phyloP scores from a whole-genome alignment of 2,329 filamentous ascomycete species.

The Aspergillus novofumigatus region DNA sequence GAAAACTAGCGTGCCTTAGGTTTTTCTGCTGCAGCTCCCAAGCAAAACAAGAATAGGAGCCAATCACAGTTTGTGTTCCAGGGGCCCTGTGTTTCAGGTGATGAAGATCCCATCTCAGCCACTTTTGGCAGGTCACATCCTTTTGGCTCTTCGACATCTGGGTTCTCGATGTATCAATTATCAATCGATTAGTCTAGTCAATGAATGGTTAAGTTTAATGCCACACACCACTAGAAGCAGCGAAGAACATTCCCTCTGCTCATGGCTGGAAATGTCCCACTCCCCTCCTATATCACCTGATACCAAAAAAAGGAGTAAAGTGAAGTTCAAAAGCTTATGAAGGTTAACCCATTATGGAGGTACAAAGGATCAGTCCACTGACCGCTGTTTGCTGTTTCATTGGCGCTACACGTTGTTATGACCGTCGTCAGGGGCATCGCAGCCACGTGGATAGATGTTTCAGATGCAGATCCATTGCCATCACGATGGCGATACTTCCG shows the following conservation, averaged over 20 bases:
- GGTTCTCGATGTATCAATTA: background rate
- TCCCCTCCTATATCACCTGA: background rate
- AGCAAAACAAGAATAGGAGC: background rate
- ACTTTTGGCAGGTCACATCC: background rate
- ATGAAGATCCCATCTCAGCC: slow-evolving; percentile 14
- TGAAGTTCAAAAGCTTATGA: background rate
- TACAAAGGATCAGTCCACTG: background rate
- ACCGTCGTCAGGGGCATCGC: background rate
- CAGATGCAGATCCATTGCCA: background rate
- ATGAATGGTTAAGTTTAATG: background rate
- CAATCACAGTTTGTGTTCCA: background rate
- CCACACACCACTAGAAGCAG: background rate
- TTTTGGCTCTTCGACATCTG: background rate
- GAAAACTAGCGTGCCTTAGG: background rate
- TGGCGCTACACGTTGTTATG: background rate
- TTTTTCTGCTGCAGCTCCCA: background rate
- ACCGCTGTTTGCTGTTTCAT: background rate
- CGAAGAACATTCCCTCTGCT: slow-evolving; percentile 2
- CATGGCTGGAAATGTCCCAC: background rate
- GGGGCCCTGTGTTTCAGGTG: background rate
- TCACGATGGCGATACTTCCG: background rate
- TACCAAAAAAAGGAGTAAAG: background rate
- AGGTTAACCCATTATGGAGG: background rate
- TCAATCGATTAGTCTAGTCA: background rate
- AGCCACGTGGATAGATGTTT: background rate